Conservation (phyloP, 1,284 basidiomycete genomes). For the Phellinidium pouzarii region DNA sequence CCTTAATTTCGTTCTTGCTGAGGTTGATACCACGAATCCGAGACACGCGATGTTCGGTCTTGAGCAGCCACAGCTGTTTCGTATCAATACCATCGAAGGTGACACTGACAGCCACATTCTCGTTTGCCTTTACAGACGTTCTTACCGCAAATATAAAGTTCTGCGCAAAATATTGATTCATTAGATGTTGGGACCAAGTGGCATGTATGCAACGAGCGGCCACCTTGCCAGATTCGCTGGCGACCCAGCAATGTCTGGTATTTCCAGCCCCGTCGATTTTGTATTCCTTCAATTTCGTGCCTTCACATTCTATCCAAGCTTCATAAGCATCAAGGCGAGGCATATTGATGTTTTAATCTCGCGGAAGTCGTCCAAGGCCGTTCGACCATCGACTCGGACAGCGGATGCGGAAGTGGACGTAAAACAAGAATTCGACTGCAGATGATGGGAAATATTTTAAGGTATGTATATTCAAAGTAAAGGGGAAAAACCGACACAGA, state of each 20-base stretch:
- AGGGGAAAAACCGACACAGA: too few relatives aligned
- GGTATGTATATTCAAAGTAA: too few relatives aligned
- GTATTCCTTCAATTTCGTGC: background rate
- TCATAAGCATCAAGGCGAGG: background rate
- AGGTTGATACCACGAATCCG: background rate
- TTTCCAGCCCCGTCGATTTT: background rate
- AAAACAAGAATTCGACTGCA: too few relatives aligned
- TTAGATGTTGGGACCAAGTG: background rate
- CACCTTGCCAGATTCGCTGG: background rate
- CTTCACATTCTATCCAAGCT: background rate
- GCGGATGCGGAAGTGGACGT: too few relatives aligned
- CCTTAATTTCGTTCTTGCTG: background rate
- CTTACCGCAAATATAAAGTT: background rate
- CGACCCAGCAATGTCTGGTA: background rate
- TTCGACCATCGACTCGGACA: too few relatives aligned
- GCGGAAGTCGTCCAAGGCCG: background rate
- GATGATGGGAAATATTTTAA: too few relatives aligned
- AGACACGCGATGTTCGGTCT: background rate
- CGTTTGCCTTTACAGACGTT: background rate
- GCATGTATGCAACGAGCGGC: background rate
- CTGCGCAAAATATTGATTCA: background rate
- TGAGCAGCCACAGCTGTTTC: background rate
- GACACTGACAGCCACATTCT: background rate
- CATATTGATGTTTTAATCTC: background rate
- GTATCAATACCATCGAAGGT: background rate